Evolutionary conservation across 768 basidiomycete genomes (phyloP).

Genomic region (Russula ochroleuca): DNA sequence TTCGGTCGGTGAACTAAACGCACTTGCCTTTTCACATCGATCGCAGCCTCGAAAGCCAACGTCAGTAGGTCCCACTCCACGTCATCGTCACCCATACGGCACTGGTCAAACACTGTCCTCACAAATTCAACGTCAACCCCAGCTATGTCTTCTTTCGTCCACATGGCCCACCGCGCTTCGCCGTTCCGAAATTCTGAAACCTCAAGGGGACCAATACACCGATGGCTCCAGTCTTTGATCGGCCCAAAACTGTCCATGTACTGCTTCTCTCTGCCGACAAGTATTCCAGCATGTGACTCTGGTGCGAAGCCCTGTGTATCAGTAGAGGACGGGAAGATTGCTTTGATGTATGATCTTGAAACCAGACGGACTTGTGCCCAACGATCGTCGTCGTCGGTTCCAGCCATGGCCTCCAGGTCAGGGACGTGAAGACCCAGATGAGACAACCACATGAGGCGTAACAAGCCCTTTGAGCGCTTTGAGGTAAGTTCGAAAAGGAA

Average conservation of each 20-base stretch:
- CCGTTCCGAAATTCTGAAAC: constrained; percentile 33
- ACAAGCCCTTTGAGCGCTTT: constrained; percentile 45
- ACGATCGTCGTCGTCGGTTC: constrained; percentile 52
- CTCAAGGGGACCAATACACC: constrained; percentile 54
- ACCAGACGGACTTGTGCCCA: constrained; percentile 54
- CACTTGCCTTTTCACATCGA: constrained; percentile 53
- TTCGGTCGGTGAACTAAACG: neutral
- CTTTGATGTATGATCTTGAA: constrained; percentile 42
- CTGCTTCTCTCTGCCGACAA: constrained; percentile 62
- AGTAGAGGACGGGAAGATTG: constrained; percentile 48
- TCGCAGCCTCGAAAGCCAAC: constrained; percentile 62
- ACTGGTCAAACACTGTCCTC: constrained; percentile 54
- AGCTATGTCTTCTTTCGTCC: constrained; percentile 47
- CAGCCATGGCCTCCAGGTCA: constrained; percentile 44
- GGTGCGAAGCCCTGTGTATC: constrained; percentile 39
- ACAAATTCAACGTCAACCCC: constrained; percentile 49
- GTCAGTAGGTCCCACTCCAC: constrained; percentile 60
- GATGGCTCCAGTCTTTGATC: constrained; percentile 60
- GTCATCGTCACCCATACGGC: constrained; percentile 48
- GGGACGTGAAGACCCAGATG: constrained; percentile 69
- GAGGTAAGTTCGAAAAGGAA: constrained; percentile 47
- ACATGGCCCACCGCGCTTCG: constrained; percentile 41
- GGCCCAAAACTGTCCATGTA: constrained; percentile 62
- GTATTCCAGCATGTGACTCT: constrained; percentile 60
- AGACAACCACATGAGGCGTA: constrained; percentile 68